Base-by-base conservation (phyloP, 805 yeast genomes). In the Metschnikowia reukaufii region DNA sequence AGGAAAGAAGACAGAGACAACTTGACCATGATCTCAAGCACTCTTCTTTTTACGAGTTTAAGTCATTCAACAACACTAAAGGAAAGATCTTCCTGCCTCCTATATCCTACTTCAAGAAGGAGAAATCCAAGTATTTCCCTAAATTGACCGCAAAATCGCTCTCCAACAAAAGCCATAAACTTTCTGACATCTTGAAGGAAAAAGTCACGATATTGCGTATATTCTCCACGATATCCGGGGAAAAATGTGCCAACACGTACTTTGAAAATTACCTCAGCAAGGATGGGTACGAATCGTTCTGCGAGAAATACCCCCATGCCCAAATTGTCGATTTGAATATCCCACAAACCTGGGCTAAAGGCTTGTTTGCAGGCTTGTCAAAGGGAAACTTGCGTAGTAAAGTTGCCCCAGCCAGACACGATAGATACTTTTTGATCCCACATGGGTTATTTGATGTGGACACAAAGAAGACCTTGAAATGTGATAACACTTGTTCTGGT, bases 1-100 rank as follows among this genome's bases (percentile, higher is more conserved):
- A 61, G 47, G 75, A 68, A 36, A 56, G 60, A 40, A 60, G 76
- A 50, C 73, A 70, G 44, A 60, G 63, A 49, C 64, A 67, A 40
- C 60, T 72, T 39, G 73, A 72, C 42, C 70, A 70, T 48, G 77
- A 72, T 39, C 62, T 72, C 34, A 62, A 61, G 29, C 77, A 72
- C 52, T 72, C 76, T 12, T 74, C 74, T 5, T 67, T 72, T 54
- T 72, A 68, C 48, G 77, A 72, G 46, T 62, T 72, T 30, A 70
- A 71, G 49, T 70, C 76, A 2, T 72, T 58, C 42, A 52, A 41
- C 27, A 84, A 84, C 56, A 87, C 92, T 2, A 78, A 82, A 32
- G 99, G 98, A 19, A 89, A 90, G 66, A 74, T 91, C 52, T 94
- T 90, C 70, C 70, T 77, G 15, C 79, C 96, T 0, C 98, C 98